phyloP scores from a whole-genome alignment of 768 basidiomycete genomes.

The Chiua virens region DNA sequence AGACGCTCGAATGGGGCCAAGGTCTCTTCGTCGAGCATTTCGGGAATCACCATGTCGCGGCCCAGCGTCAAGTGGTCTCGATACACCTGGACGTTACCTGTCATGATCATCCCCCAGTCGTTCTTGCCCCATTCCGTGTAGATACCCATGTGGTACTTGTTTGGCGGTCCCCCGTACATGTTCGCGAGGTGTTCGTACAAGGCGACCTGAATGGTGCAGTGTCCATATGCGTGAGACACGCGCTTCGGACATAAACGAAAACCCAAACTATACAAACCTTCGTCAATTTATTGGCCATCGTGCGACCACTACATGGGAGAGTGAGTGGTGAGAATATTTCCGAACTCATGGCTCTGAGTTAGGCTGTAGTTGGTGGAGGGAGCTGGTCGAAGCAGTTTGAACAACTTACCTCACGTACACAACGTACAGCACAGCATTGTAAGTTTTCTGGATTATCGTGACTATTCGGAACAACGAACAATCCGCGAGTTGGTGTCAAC shows the following conservation, averaged over 20 bases:
- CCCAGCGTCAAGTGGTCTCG: constrained; percentile 65
- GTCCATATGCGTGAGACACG: background rate
- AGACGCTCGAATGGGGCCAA: constrained; percentile 52
- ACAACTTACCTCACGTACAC: too few species aligned
- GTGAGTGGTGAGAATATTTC: constrained; percentile 26
- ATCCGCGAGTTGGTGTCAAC: too few species aligned
- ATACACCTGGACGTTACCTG: constrained; percentile 81
- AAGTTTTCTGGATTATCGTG: too few species aligned
- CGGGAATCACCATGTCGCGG: constrained; percentile 66
- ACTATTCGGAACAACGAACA: too few species aligned
- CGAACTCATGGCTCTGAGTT: constrained; percentile 8
- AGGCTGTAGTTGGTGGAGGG: too few species aligned
- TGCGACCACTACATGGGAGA: constrained; percentile 35
- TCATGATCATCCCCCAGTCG: constrained; percentile 86
- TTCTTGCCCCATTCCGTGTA: constrained; percentile 76
- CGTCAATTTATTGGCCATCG: constrained; percentile 48
- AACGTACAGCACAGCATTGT: too few species aligned
- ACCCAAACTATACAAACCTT: constrained; percentile 40
- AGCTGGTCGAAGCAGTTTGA: too few species aligned
- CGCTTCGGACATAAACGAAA: background rate
- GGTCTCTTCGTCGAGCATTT: constrained; percentile 38
- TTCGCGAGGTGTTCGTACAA: constrained; percentile 82
- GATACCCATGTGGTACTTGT: constrained; percentile 56
- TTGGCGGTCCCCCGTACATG: constrained; percentile 71
- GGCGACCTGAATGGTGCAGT: constrained; percentile 58